Evolutionary conservation across 108 stramenopile genomes (phyloP).

Genomic region (Pelagomonas calceolata): DNA sequence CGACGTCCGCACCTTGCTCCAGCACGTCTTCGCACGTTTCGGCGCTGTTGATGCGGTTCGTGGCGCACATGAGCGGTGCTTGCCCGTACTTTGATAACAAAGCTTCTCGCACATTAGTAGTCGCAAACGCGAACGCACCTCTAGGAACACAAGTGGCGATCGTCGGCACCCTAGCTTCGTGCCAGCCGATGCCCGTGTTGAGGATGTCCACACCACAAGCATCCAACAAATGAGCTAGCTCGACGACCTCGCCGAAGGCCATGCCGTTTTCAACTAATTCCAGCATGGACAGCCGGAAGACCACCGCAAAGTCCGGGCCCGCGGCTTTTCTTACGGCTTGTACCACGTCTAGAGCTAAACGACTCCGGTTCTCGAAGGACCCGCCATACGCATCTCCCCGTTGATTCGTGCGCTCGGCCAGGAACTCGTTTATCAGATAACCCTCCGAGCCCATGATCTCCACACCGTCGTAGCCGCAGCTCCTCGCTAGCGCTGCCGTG

Average conservation of each 20-base stretch:
- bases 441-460: conserved; percentile 97
- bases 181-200: conserved; percentile 99
- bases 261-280: conserved; percentile 87
- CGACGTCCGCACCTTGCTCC: conserved; percentile 63
- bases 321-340: conserved; percentile 61
- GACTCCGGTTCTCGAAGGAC: conserved; percentile 71
- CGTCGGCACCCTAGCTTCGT: conserved; percentile 93
- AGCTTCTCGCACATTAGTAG: conserved; percentile 63
- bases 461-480: conserved; percentile 95
- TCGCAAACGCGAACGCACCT: conserved; percentile 82
- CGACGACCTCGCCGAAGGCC: conserved; percentile 79
- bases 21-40: conserved; percentile 66
- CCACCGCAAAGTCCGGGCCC: conserved; percentile 81
- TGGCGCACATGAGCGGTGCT: conserved; percentile 81
- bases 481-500: conserved; percentile 63
- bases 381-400: conserved; percentile 88
- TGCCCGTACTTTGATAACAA: conserved; percentile 20
- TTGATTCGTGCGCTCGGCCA: conserved; percentile 68
- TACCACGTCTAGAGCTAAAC: conserved; percentile 81
- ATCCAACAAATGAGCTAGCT: conserved; percentile 65
- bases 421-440: conserved; percentile 91
- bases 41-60: conserved; percentile 95
- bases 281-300: conserved; percentile 87
- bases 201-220: conserved; percentile 84
- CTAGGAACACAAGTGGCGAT: conserved; percentile 93